These are phyloP conservation scores for Oryza glumipatula DNA, from an alignment of 176 grass and related monocot species.

Conservation along the genomic window DNA sequence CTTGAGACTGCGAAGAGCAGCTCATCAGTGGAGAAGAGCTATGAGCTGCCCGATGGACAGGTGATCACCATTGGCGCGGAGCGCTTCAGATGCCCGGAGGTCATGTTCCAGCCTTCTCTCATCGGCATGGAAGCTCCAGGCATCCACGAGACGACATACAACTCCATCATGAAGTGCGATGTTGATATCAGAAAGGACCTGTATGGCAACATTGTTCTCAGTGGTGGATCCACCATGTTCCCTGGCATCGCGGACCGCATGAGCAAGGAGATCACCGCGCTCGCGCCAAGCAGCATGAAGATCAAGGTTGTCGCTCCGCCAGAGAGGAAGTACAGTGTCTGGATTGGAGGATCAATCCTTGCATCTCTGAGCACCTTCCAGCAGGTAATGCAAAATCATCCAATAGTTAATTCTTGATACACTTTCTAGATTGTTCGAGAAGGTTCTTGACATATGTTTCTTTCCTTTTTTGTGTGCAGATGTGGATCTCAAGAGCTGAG, in stretches of 20 bases:
- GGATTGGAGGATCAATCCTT: constrained; percentile 89
- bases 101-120: constrained; percentile 91
- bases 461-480: constrained; percentile 50
- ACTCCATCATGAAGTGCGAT: constrained; percentile 92
- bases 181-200: constrained; percentile 89
- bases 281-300: constrained; percentile 88
- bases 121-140: constrained; percentile 85
- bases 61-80: constrained; percentile 87
- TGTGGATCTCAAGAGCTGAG: constrained; percentile 85
- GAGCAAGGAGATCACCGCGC: constrained; percentile 88
- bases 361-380: constrained; percentile 90
- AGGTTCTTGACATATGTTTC: constrained; percentile 28
- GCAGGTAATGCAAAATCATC: constrained; percentile 52
- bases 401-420: neutral
- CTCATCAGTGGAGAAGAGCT: constrained; percentile 76
- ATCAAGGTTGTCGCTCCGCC: constrained; percentile 85
- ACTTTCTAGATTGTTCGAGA: neutral
- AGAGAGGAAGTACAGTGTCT: constrained; percentile 92
- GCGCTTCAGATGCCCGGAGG: constrained; percentile 90
- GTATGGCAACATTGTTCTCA: constrained; percentile 88
- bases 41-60: constrained; percentile 84
- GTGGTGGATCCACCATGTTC: constrained; percentile 90
- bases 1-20: constrained; percentile 78
- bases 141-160: constrained; percentile 81
- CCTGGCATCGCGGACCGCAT: constrained; percentile 82